Evolutionary conservation across 1,139 yeast species (phyloP).

Genomic region (Yamadazyma friedrichii): DNA sequence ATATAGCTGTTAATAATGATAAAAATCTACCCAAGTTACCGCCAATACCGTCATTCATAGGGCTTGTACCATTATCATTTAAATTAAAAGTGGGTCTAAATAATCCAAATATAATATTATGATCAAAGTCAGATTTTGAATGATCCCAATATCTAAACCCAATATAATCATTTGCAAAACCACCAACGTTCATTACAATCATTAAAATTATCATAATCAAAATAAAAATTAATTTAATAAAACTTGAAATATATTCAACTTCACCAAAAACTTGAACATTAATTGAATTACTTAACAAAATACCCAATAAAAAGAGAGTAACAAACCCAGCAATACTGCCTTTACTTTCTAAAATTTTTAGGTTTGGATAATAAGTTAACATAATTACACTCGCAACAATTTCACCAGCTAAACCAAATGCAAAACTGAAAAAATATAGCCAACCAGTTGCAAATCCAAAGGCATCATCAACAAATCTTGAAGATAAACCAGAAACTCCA

Average conservation of each 20-base stretch:
- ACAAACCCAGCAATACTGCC: conserved; percentile 66
- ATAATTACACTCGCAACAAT: conserved; percentile 76
- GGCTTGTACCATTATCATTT: conserved; percentile 48
- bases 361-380: conserved; percentile 60
- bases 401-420: conserved; percentile 76
- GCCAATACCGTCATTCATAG: conserved; percentile 49
- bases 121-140: conserved; percentile 46
- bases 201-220: conserved; percentile 59
- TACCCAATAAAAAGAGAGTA: conserved; percentile 51
- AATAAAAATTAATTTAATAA: conserved; percentile 57
- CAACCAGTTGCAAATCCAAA: conserved; percentile 83
- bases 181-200: conserved; percentile 58
- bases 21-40: conserved; percentile 66
- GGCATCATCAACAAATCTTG: conserved; percentile 82
- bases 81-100: conserved; percentile 71
- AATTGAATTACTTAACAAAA: conserved; percentile 54
- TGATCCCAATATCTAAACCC: conserved; percentile 72
- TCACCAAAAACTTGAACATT: conserved; percentile 77
- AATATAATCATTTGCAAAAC: conserved; percentile 44
- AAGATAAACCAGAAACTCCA: conserved; percentile 72
- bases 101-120: conserved; percentile 60
- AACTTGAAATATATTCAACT: conserved; percentile 62
- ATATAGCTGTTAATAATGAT: conserved; percentile 61
- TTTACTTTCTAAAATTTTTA: conserved; percentile 46
- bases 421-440: conserved; percentile 72